These are phyloP conservation scores for Solanum habrochaites DNA, from an alignment of 257 asterid species.

Conservation along the genomic window DNA sequence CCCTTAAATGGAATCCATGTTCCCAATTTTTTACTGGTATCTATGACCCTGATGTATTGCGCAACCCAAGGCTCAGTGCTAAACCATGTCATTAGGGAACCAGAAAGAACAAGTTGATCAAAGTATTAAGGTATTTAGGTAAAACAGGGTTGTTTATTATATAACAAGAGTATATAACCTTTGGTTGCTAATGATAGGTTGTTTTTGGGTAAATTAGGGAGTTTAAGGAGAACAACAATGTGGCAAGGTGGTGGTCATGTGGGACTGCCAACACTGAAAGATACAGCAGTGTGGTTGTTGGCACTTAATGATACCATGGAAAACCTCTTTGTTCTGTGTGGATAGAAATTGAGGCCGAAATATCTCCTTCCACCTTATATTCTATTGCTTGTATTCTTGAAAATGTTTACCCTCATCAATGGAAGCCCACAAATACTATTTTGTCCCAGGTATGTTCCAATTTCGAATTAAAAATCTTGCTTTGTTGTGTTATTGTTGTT, in stretches of 20 bases:
- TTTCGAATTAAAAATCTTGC: not conserved
- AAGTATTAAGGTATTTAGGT: constrained; percentile 77
- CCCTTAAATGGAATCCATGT: constrained; percentile 98
- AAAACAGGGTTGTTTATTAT: not conserved
- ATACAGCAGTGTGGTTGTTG: constrained; percentile 79
- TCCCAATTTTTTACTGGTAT: constrained; percentile 98
- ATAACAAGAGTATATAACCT: not conserved
- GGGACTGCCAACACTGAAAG: constrained; percentile 99
- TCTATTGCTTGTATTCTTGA: constrained; percentile 74
- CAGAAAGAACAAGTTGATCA: constrained; percentile 73
- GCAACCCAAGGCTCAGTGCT: constrained; percentile 95
- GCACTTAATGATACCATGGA: constrained; percentile 78
- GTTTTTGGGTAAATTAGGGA: constrained; percentile 37
- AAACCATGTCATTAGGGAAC: constrained; percentile 58
- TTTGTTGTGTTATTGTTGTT: not conserved
- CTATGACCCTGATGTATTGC: constrained; percentile 94
- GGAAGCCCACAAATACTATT: constrained; percentile 99
- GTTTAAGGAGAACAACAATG: constrained; percentile 75
- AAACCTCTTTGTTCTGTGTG: constrained; percentile 52
- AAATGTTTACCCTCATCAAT: constrained; percentile 72
- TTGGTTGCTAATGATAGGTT: not conserved
- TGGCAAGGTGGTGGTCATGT: constrained; percentile 76
- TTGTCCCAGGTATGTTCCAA: constrained; percentile 64
- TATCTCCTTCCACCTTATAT: constrained; percentile 78
- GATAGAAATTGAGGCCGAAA: constrained; percentile 72